Base-by-base conservation (phyloP, 2,329 filamentous ascomycete genomes). In the Apiospora aurea region DNA sequence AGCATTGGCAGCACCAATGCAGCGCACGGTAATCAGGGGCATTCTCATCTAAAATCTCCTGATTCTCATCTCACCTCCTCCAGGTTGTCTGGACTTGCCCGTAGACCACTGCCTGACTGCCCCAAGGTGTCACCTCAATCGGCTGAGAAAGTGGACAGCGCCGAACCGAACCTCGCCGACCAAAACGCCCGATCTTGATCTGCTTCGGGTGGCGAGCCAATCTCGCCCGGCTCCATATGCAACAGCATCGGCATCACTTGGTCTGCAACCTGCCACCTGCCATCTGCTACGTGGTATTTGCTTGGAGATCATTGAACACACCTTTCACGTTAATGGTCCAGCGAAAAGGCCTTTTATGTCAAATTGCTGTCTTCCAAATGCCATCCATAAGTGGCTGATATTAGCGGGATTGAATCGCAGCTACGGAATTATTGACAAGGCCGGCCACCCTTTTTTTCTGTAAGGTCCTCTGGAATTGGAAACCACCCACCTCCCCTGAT, bases 1-100 rank as follows among this genome's bases (percentile, higher is more conserved):
- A 57, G 51, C 29, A 38, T 38, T 29, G 34, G 57, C 57, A n/a
- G 18, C 57, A 41, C 34, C 57, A 64, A 41, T 64, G 57, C 57
- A 64, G 34, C 34, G 57, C 57, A 64, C 57, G 29, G 57, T 41
- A 64, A 41, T 29, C 21, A 8, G n/a, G 18, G 57, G 21, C 18
- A 18, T 64, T 21, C 11, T 51, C 10, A 49, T 24, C 21, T n/a
- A 24, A 41, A 8, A n/a, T 41, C 8, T 21, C 57, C 21, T n/a
- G 26, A 34, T 57, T 18, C 16, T 11, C 16, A 51, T 16, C 26
- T 34, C 34, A 46, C 44, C 5, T n/a, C 51, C 16, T 34, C 16
- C 26, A 21, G 5, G 13, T 51, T 18, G 26, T 29, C 26, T 61
- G 29, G 53, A 61, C 38, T 61, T 29, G 29, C 2, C 29, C 4